Percentiles rank a stretch among this genome's conserved stretches.
These are phyloP conservation scores for Trichophyton simii DNA, from an alignment of 2,329 filamentous ascomycete genomes.

Conservation along the genomic window DNA sequence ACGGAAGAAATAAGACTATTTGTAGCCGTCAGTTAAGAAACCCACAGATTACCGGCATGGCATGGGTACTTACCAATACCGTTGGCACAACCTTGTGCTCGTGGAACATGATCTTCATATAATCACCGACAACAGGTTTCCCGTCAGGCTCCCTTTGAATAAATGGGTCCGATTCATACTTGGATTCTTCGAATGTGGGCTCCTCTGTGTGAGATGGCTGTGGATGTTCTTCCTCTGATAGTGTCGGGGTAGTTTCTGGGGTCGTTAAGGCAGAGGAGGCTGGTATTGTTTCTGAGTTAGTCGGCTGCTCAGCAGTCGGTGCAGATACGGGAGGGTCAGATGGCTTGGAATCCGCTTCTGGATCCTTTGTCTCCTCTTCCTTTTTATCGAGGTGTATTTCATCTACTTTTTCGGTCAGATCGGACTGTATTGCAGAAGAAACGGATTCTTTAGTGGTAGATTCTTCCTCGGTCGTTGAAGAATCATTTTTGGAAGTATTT, in stretches of 20 bases:
- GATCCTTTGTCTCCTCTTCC: not conserved
- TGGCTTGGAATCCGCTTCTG: not conserved
- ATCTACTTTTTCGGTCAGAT: constrained; percentile 43
- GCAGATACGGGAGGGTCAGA: not conserved
- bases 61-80: constrained; percentile 58
- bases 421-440: constrained; percentile 40
- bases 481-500: constrained; percentile 9
- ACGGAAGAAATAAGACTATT: constrained; percentile 81
- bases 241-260: not conserved
- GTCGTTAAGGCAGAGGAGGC: not conserved
- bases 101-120: constrained; percentile 91
- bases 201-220: not conserved
- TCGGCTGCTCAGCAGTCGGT: not conserved
- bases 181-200: not conserved
- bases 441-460: constrained; percentile 18
- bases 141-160: constrained; percentile 50
- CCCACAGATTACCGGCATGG: too few relatives aligned
- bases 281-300: not conserved
- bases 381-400: constrained; percentile 44
- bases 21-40: constrained; percentile 25
- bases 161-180: constrained; percentile 16
- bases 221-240: not conserved
- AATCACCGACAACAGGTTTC: constrained; percentile 79
- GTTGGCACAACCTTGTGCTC: constrained; percentile 89
- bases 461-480: not conserved